Base-by-base conservation (phyloP, 164 flowering plant species). In the Magnolia changhungtana region DNA sequence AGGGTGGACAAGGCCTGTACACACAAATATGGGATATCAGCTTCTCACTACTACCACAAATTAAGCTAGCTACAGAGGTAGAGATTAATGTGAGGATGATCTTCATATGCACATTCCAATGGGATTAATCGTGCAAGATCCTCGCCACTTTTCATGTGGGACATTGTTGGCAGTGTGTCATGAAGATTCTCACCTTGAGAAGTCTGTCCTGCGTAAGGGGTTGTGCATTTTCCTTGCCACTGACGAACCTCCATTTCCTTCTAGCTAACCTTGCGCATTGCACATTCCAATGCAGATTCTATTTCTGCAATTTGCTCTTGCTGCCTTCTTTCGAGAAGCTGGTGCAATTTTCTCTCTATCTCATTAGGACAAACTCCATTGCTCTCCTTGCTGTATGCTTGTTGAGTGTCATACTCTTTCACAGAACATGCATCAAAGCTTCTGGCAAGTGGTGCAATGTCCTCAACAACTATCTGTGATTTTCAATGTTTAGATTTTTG, bases 141-240 rank as follows among this genome's bases (percentile, higher is more conserved):
- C 7, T 0, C 7, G 7, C 6, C 45, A 37, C 7, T 37, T 5
- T 3, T 37, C 45, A 37, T 37, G 45, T 37, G 45, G 45, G 45
- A 37, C 45, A 37, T 0, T 37, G 7, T 37, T 37, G 45, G 45
- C 45, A 4, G 45, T 37, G 45, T 37, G 45, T 3, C 45, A 0
- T 37, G 45, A 37, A 37, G 45, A 37, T 5, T 5, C 45, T 37
- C 45, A 37, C 45, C 45, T 37, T 37, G 45, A 37, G 7, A 37
- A 37, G 45, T 37, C 45, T 37, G 7, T 37, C 45, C 45, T 83
- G 80, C 9, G 86, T 80, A 50, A 86, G 59, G 73, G 85, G 82
- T 6, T 74, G 69, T 29, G 87, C 92, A 55, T 87, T 86, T 70
- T 89, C 45, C 91, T 80, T 86, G 90, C 96, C 98, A 91, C 93